Evolutionary conservation across 148 eudicot genomes (phyloP), one percentile per base, ranked within the genome.

Genomic region (Rhododendron molle): DNA sequence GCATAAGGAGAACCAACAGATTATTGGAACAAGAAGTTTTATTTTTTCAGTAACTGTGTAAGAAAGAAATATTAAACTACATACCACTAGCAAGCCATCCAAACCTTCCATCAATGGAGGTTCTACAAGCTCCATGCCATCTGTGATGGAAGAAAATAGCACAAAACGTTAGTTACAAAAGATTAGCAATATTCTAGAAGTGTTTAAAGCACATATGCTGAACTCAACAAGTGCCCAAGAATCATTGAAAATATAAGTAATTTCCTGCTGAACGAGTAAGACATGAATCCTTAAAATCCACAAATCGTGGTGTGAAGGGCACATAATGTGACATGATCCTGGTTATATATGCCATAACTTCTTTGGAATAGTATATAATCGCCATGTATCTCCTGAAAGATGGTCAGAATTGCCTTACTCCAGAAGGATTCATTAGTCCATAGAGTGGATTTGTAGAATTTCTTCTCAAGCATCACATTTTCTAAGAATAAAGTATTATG

Each of bases 101-200:
- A 95, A 89, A 76, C 95, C 97, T 87, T 90, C 96, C 95, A 95
- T 92, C 34, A 87, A 69, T 38, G 97, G 98, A 73, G 90, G 94
- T 85, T 87, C 86, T 62, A 88, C 36, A 81, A 88, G 88, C 65
- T 74, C 78, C 78, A 16, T 74, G 78, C 46, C 46, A 18, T 36
- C 78, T 74, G 46, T 74, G 46, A 36, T 38, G 7, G 40, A 36
- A 73, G 78, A 73, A 73, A 34, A 73, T 73, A 15, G 44, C 36
- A 36, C 46, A 71, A 15, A 18, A 74, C 78, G 1, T 74, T 32
- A 16, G 46, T 36, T 34, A 5, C 44, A 36, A 74, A 34, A 74
- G 15, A 74, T 34, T 18, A 74, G 11, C 11, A 74, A 74, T 18
- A 74, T 36, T 32, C 10, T 74, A 43, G 46, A 74, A 74, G 78